Conservation (phyloP, 257 asterid species). For the Galeopsis tetrahit region DNA sequence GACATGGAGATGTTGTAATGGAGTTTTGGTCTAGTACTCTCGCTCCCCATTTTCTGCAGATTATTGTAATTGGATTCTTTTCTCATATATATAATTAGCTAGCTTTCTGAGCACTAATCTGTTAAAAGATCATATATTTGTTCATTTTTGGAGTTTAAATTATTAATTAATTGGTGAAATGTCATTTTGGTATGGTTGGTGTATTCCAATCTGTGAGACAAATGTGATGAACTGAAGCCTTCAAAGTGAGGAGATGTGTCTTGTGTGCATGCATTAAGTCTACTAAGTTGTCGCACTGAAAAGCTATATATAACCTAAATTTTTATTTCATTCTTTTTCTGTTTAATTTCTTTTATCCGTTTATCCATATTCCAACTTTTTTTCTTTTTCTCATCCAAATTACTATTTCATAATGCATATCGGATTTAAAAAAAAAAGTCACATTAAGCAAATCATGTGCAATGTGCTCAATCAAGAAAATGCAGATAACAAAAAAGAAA, state of each 20-base stretch:
- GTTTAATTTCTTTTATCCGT: not conserved
- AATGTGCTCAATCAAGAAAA: no score
- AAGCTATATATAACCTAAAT: not conserved
- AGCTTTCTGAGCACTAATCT: not conserved
- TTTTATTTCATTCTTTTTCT: not conserved
- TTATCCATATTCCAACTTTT: no score
- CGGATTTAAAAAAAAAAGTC: no score
- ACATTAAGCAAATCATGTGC: no score
- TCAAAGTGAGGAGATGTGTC: slow-evolving; percentile 18
- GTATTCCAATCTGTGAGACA: slow-evolving; percentile 34
- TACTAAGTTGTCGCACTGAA: not conserved
- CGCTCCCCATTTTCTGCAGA: slow-evolving; percentile 39
- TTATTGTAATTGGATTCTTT: not conserved
- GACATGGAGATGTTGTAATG: slow-evolving; percentile 64
- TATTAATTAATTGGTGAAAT: slow-evolving; percentile 36
- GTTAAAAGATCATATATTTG: not conserved
- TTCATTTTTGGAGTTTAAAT: not conserved
- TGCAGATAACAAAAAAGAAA: no score
- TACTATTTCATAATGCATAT: no score
- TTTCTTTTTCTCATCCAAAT: no score
- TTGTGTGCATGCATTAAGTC: not conserved
- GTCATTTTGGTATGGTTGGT: slow-evolving; percentile 46
- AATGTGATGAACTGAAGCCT: slow-evolving; percentile 35
- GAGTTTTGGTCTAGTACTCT: slow-evolving; percentile 27
- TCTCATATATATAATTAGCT: no score